These are phyloP conservation scores for Ophiocytium majus DNA, from an alignment of 352 stramenopile species.

Conservation along the genomic window DNA sequence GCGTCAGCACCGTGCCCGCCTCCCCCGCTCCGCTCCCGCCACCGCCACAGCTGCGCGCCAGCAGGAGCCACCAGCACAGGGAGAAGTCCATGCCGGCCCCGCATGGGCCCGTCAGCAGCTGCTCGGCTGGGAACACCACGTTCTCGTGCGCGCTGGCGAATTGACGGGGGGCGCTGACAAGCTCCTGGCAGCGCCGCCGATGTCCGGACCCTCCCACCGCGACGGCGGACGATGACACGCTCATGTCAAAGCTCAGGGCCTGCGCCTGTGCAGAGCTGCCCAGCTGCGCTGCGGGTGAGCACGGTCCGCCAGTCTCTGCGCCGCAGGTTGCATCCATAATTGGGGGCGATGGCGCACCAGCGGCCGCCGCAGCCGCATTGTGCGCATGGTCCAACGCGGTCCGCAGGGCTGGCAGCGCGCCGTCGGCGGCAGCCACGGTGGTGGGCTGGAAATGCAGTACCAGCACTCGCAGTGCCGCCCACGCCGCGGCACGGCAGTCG, in stretches of 20 bases:
- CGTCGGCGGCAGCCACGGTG: not conserved
- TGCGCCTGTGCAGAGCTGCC: not conserved
- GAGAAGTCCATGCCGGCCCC: constrained; percentile 73
- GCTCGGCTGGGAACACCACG: constrained; percentile 64
- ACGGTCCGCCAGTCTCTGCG: no score
- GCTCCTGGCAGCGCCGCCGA: constrained; percentile 63
- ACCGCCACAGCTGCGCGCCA: constrained; percentile 43
- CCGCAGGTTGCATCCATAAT: not conserved
- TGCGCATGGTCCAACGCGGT: not conserved
- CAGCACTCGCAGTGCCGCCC: constrained; percentile 27
- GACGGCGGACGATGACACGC: not conserved
- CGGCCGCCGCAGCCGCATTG: not conserved
- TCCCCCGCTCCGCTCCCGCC: not conserved
- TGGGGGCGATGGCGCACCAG: not conserved
- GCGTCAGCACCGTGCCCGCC: not conserved
- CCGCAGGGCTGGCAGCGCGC: not conserved
- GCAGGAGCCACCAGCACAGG: constrained; percentile 76
- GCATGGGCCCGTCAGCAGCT: constrained; percentile 58
- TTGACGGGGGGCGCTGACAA: constrained; percentile 64
- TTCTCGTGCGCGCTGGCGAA: constrained; percentile 67
- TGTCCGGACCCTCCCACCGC: not conserved
- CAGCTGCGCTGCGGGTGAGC: no score
- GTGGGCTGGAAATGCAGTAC: constrained; percentile 30
- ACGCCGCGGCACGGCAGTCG: constrained; percentile 28
- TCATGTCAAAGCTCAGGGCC: not conserved